phyloP scores from a whole-genome alignment of 2,329 filamentous ascomycete species.

The Chalara sp. region DNA sequence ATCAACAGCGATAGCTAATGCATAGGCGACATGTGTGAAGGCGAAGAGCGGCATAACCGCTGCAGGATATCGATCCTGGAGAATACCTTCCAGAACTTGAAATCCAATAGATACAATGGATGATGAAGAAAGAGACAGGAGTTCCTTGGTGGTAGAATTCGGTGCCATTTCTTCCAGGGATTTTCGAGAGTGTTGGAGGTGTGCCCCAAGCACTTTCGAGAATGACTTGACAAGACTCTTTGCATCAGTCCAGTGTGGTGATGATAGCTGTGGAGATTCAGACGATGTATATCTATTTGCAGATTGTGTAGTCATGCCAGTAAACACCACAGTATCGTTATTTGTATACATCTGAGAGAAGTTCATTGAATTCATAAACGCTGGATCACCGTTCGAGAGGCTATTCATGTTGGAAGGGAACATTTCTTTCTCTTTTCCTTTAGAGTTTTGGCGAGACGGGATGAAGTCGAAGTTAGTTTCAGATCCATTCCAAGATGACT shows the following conservation, averaged over 20 bases:
- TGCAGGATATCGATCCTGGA: constrained; percentile 19
- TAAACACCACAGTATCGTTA: neutral
- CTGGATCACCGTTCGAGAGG: no score
- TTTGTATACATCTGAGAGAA: neutral
- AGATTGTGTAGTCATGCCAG: constrained; percentile 4
- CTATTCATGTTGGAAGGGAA: no score
- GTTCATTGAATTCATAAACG: neutral
- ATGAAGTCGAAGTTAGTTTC: neutral
- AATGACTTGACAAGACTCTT: constrained; percentile 15
- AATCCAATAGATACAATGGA: constrained; percentile 20
- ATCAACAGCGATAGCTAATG: constrained; percentile 15
- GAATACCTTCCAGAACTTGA: constrained; percentile 16
- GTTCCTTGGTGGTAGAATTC: constrained; percentile 12
- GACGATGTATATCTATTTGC: constrained; percentile 12
- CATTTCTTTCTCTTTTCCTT: neutral
- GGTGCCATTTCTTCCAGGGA: constrained; percentile 12
- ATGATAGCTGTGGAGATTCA: constrained; percentile 10
- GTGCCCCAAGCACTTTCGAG: constrained; percentile 17
- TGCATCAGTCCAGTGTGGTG: constrained; percentile 15
- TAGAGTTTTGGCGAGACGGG: neutral
- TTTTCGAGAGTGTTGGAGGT: constrained; percentile 17
- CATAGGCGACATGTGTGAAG: constrained; percentile 22
- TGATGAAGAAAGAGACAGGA: constrained; percentile 17
- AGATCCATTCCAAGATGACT: constrained; percentile 1
- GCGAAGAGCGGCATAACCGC: constrained; percentile 20